Percentiles rank a stretch among this genome's conserved stretches.
Conservation (phyloP, 805 yeast genomes). For the Blastobotrys peoriensis region DNA sequence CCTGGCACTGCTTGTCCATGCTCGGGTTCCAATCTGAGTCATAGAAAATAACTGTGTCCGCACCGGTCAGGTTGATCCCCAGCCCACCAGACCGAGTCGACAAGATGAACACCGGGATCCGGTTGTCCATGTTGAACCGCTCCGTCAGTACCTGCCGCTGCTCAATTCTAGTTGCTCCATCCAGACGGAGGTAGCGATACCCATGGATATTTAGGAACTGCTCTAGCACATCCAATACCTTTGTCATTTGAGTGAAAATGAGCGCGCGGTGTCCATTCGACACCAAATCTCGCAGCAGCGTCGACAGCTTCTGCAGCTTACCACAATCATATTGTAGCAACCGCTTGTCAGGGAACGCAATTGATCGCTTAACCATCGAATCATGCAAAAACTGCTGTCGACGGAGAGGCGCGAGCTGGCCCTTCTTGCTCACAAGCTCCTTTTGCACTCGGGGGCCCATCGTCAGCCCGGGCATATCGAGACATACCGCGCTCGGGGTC, state of each 20-base stretch:
- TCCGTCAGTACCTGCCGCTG: slow-evolving; percentile 94
- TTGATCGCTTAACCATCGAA: slow-evolving; percentile 77
- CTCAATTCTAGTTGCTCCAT: slow-evolving; percentile 96
- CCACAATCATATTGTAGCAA: slow-evolving; percentile 95
- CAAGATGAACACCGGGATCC: slow-evolving; percentile 83
- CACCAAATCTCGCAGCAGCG: slow-evolving; percentile 65
- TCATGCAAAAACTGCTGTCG: slow-evolving; percentile 56
- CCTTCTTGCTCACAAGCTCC: background rate
- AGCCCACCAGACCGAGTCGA: slow-evolving; percentile 98
- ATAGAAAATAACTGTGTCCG: slow-evolving; percentile 96
- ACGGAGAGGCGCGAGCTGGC: slow-evolving; percentile 2
- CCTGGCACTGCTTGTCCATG: slow-evolving; percentile 99
- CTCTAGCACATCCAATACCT: slow-evolving; percentile 87
- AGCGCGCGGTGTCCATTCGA: slow-evolving; percentile 89
- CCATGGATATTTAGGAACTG: slow-evolving; percentile 93
- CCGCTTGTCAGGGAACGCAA: slow-evolving; percentile 95
- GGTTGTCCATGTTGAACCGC: slow-evolving; percentile 78
- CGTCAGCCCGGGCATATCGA: slow-evolving; percentile 46
- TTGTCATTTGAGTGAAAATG: slow-evolving; percentile 97
- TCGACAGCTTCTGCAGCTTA: slow-evolving; percentile 79
- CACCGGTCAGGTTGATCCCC: slow-evolving; percentile 96
- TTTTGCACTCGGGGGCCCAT: slow-evolving; percentile 19
- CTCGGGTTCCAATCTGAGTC: slow-evolving; percentile 99
- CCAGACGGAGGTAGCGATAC: slow-evolving; percentile 86
- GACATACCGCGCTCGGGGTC: slow-evolving; percentile 79